Base-by-base conservation (phyloP, 2,329 filamentous ascomycete species). In the Neoarthrinium moseri region DNA sequence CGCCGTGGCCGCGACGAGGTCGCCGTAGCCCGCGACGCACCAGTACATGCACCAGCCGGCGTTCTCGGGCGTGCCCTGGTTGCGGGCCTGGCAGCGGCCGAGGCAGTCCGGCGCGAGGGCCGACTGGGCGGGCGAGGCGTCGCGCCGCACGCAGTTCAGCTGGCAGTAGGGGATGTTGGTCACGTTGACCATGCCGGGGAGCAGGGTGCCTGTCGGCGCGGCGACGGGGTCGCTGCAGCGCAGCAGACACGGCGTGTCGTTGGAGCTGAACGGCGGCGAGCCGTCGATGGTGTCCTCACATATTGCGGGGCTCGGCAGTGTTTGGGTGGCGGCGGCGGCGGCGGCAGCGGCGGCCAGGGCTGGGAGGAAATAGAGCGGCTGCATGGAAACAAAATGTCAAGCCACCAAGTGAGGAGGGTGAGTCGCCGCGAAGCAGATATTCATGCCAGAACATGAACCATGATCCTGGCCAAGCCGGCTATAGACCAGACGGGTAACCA, bases 1-100 rank as follows among this genome's bases (percentile, higher is more conserved):
- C 26, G 45, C 34, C 23, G 48, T 50, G 12, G 20, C 24, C 36
- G 35, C 29, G 23, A 52, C 48, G 22, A 52, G 13, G 6, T 51
- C 45, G 5, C 21, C n/a, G 6, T n/a, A 51, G 23, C 50, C 50
- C 4, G 43, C 45, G 7, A 46, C 50, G 40, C 50, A 52, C 50
- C 45, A 52, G 27, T 46, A 51, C 50, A 52, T 52, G 34, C 50
- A 52, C 48, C 50, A 52, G 5, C 45, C 45, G 1, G 37, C 18
- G 20, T 52, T 52, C 43, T 50, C 48, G 10, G 48, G 48, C 26
- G 50, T 50, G 7, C 7, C 48, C 43, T 48, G 39, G 20, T 48
- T 50, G 18, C 4, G 13, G 1, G 27, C 29, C 11, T 26, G 7
- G 27, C 50, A 50, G 23, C 40, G 8, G 1, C 11, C 11, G 6